Base-by-base conservation (phyloP, 2,329 filamentous ascomycete genomes). In the Fusarium sp. region DNA sequence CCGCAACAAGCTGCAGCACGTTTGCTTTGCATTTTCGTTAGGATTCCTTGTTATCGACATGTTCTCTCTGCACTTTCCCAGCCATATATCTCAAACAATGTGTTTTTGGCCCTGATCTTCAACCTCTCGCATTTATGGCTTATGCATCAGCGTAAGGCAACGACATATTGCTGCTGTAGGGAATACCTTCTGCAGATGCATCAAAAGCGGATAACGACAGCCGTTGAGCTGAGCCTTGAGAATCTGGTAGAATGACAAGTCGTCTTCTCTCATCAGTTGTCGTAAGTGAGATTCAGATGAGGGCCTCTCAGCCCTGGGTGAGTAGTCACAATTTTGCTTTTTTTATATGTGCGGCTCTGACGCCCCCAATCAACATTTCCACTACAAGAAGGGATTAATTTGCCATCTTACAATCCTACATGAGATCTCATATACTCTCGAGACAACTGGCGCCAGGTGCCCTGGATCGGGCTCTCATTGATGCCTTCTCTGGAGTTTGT, bases 291-390 rank as follows among this genome's bases (percentile, higher is more conserved):
- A 41, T 18, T 12, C 10, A 53, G 49, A 42, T 42, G 25, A 37
- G 8, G 13, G 18, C 18, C 20, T 30, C 30, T 24, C 24, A 34
- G 40, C 24, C 20, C 16, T 25, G 20, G 22, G 6, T 11, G 40
- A 40, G 48, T 46, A 24, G 49, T 24, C 27, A 20, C 8, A 55
- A 40, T 12, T 46, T 56, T 57, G 47, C 55, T 58, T 57, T 58
- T 54, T 48, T 22, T n/a, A 18, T 11, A 51, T 6, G 18, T 10
- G 18, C 14, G 18, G 22, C 18, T 27, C n/a, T 16, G 29, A 32
- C 11, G 16, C 48, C 22, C 41, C 41, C 49, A 42, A 20, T 24
- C 6, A 5, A 27, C 12, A 27, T n/a, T 4, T n/a, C 29, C 6
- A 4, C 4, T 16, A 34, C 40, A 18, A 52, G 9, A 29, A 18